These are phyloP conservation scores for Mortierella sp. DNA, from an alignment of 371 early-diverging fungal species.

Conservation along the genomic window DNA sequence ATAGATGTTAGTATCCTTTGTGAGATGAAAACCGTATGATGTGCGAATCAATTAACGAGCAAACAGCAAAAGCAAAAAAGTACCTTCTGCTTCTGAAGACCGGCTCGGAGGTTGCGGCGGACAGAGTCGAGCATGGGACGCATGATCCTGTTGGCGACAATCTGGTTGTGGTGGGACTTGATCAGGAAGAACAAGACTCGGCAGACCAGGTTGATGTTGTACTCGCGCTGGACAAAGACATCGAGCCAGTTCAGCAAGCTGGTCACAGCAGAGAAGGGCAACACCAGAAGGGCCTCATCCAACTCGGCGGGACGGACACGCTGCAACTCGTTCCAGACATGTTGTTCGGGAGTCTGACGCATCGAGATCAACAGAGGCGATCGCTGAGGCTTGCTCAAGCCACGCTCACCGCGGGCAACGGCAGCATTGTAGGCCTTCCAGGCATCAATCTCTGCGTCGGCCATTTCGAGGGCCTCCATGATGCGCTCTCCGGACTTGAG, in stretches of 20 bases:
- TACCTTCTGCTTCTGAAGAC: slow-evolving; percentile 77
- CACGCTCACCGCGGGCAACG: slow-evolving; percentile 64
- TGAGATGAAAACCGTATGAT: not conserved
- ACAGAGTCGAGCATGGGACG: slow-evolving; percentile 84
- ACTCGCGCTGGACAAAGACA: slow-evolving; percentile 66
- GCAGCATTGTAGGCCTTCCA: slow-evolving; percentile 75
- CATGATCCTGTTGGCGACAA: slow-evolving; percentile 82
- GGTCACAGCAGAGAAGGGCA: slow-evolving; percentile 85
- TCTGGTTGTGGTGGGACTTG: slow-evolving; percentile 86
- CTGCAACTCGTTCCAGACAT: slow-evolving; percentile 83
- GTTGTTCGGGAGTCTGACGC: slow-evolving; percentile 83
- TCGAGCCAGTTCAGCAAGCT: slow-evolving; percentile 82
- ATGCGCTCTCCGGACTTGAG: slow-evolving; percentile 94
- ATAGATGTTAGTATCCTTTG: not conserved
- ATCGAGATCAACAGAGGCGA: slow-evolving; percentile 80
- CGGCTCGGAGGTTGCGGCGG: slow-evolving; percentile 70
- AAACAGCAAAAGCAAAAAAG: not conserved
- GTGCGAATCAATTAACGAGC: not conserved
- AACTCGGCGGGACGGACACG: slow-evolving; percentile 86
- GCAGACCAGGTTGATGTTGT: slow-evolving; percentile 83
- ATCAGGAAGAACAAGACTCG: slow-evolving; percentile 87
- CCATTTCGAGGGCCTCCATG: slow-evolving; percentile 91
- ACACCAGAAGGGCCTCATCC: slow-evolving; percentile 89
- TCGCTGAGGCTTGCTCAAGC: slow-evolving; percentile 71
- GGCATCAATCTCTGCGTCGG: slow-evolving; percentile 82